Evolutionary conservation across 2,329 filamentous ascomycete genomes (phyloP), one percentile per base, ranked within the genome.

Genomic region (Chrysoporthe deuterocubensis): DNA sequence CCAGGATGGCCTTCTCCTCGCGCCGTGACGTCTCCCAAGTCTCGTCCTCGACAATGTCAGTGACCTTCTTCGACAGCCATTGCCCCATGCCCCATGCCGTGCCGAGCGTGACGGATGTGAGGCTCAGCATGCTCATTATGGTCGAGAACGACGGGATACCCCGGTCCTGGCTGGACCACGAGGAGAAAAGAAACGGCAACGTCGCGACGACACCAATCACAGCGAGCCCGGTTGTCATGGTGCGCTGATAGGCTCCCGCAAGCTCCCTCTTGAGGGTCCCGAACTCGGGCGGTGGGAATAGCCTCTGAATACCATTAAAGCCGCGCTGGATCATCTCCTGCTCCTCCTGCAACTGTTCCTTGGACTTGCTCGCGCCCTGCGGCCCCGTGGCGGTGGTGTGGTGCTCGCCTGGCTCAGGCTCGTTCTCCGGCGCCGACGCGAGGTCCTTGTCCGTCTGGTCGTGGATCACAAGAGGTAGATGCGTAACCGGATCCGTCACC

Each of bases 401-500:
- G n/a, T 78, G 73, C 1, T 76, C 72, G 2, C 80, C 81, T 21
- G 77, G 74, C 61, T 77, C 75, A 0, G 77, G 70, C 14, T 75
- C 70, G 56, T 80, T 80, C 54, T 78, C 76, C 2, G 77, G 79
- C 63, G 65, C 77, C n/a, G 69, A 77, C 18, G 80, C 74, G 14
- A 92, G 79, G 64, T 90, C 88, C 50, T 87, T 84, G 40, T 84
- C 82, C 0, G 90, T 92, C 72, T 89, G 89, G 74, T 92, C 90
- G 74, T 91, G 88, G 46, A 92, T 90, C 46, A 79, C 81, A 60
- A 92, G 84, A 1, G 90, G 89, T 2, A 92, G 81, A 77, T 92
- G 90, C 1, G 90, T 93, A 50, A 92, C 84, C 0, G 90, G 90
- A 73, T 93, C 90, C 1, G 90, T 92, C 59, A 92, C 90, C 74